Evolutionary conservation across 2,329 filamentous ascomycete species (phyloP), one percentile per base, ranked within the genome.

Genomic region (Botrytis squamosa): DNA sequence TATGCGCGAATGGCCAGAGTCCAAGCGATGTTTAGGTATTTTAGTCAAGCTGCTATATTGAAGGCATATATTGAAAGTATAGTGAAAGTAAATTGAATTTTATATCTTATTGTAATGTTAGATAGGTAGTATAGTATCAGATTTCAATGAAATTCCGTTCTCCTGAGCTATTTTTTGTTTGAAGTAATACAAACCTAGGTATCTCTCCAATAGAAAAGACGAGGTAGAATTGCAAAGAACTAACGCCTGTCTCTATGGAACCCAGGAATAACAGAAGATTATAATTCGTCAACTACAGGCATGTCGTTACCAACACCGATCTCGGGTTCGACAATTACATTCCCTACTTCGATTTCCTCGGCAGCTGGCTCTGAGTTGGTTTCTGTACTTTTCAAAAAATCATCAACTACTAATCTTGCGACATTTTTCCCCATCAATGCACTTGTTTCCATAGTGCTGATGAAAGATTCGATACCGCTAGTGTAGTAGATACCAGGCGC

Each of bases 381-480:
- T 16, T 72, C 70, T 36, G 74, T 36, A 0, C 75, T 20, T 78
- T 75, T 82, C 76, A 81, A 79, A 82, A 86, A 89, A 70, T 88
- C 88, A 78, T 95, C 88, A 0, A 90, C 86, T 64, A 95, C 85
- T 71, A 96, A 83, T 76, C 86, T 87, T 14, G 93, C 93, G 33
- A 96, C 90, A 80, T 96, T 96, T 87, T 88, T 93, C 0, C 96
- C 96, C 90, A 96, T 96, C 77, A 98, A 83, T 1, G 93, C 92
- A 81, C 91, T 97, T 10, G 96, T 98, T 85, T 99, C 96, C 96
- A 99, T 98, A 0, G 94, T 97, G 16, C 92, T 96, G 77, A 98
- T 97, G 81, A 99, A 98, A 77, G 92, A 92, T 83, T 98, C 95
- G 62, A 98, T 97, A 3, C 89, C 90, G 18, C 89, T 90, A 0